Conservation (phyloP, 2,329 filamentous ascomycete species). For the Cladosporium sphaerospermum region DNA sequence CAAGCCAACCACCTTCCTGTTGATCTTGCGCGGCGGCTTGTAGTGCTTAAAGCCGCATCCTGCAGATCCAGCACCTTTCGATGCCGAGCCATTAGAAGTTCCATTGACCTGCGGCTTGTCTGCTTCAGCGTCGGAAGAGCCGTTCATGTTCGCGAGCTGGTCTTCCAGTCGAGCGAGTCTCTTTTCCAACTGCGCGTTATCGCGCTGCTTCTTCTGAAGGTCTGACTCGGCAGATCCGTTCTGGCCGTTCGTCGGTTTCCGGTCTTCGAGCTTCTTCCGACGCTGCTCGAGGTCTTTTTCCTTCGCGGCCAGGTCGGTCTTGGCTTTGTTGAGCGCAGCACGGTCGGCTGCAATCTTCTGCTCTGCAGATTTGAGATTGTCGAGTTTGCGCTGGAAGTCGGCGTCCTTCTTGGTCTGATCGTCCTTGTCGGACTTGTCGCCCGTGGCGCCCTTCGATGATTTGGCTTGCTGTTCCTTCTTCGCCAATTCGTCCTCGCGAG, state of each 20-base stretch:
- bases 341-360: slow-evolving; percentile 2
- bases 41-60: slow-evolving; percentile 4
- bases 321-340: neutral
- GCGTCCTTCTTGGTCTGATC: neutral
- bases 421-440: neutral
- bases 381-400: slow-evolving; percentile 6
- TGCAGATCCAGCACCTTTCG: neutral
- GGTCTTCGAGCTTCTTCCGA: slow-evolving; percentile 2
- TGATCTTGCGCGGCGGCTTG: slow-evolving; percentile 8
- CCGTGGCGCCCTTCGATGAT: neutral
- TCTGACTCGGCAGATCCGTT: neutral
- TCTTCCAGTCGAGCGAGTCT: slow-evolving; percentile 1
- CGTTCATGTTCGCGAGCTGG: slow-evolving; percentile 2
- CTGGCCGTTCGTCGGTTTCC: neutral
- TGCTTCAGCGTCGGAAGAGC: neutral
- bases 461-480: slow-evolving; percentile 6
- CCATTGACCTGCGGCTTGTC: neutral
- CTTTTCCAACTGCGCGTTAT: slow-evolving; percentile 3
- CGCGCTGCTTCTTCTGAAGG: slow-evolving; percentile 4
- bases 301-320: neutral
- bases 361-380: slow-evolving; percentile 1
- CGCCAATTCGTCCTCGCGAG: slow-evolving; percentile 1
- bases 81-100: neutral
- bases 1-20: slow-evolving; percentile 1
- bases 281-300: slow-evolving; percentile 6